Conservation (phyloP, 164 flowering plant genomes). For the Warburgia ugandensis region DNA sequence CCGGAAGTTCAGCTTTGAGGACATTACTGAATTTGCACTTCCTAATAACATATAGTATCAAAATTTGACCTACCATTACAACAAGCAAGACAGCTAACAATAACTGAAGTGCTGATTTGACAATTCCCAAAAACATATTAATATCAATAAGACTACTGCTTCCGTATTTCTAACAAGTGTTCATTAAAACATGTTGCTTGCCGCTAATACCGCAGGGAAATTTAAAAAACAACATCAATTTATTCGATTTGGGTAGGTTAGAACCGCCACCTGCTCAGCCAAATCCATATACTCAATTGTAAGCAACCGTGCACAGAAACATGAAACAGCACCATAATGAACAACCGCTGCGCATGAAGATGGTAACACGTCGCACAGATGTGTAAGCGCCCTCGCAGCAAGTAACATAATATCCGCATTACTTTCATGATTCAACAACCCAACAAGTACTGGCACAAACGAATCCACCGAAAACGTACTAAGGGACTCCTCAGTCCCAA, state of each 20-base stretch:
- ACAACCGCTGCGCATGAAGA: conserved; percentile 97
- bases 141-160: too few relatives aligned
- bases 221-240: background rate
- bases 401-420: conserved; percentile 96
- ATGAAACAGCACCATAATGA: conserved; percentile 86
- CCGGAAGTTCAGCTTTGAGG: too few relatives aligned
- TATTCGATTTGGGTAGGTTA: too few relatives aligned
- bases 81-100: too few relatives aligned
- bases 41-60: too few relatives aligned
- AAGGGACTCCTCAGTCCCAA: conserved; percentile 92
- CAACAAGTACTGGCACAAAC: conserved; percentile 91
- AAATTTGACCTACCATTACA: too few relatives aligned
- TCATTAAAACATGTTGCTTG: too few relatives aligned
- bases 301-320: conserved; percentile 80
- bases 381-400: conserved; percentile 95
- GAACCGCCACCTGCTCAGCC: conserved; percentile 80
- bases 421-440: conserved; percentile 84
- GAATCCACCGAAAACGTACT: conserved; percentile 95
- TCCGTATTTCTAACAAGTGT: too few relatives aligned
- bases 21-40: too few relatives aligned
- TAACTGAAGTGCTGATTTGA: too few relatives aligned
- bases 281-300: conserved; percentile 99
- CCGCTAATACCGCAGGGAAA: too few relatives aligned
- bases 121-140: too few relatives aligned
- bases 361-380: conserved; percentile 90